A percentile compares a stretch with the other conserved stretches of the same genome.
phyloP scores from a whole-genome alignment of 2,329 filamentous ascomycete species.

The Sporothrix brunneoviolacea region DNA sequence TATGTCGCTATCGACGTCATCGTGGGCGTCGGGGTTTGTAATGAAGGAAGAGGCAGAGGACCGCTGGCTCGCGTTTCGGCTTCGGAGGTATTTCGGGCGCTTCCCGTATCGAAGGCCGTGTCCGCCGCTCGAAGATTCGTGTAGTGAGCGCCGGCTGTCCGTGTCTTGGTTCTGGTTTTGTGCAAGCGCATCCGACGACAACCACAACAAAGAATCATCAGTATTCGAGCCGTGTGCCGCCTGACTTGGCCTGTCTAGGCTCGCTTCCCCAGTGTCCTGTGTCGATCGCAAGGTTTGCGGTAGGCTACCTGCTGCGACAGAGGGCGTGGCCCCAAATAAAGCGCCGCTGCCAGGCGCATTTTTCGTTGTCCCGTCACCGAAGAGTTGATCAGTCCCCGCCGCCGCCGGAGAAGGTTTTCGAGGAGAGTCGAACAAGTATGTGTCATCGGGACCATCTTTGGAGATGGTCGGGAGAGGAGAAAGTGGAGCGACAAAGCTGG shows the following conservation, averaged over 20 bases:
- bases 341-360: too few relatives aligned
- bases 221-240: too few relatives aligned
- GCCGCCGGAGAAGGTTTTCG: slow-evolving; percentile 23
- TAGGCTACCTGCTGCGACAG: too few relatives aligned
- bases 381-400: too few relatives aligned
- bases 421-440: slow-evolving; percentile 50
- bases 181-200: background rate
- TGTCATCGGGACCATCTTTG: slow-evolving; percentile 48
- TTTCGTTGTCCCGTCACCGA: too few relatives aligned
- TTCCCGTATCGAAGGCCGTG: slow-evolving; percentile 40
- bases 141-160: slow-evolving; percentile 23
- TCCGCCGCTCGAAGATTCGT: too few relatives aligned
- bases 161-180: slow-evolving; percentile 24
- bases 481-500: slow-evolving; percentile 54
- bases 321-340: too few relatives aligned
- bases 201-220: background rate
- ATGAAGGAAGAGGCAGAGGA: slow-evolving; percentile 55
- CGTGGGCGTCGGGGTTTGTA: slow-evolving; percentile 46
- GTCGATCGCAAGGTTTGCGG: background rate
- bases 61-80: slow-evolving; percentile 49
- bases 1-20: slow-evolving; percentile 64
- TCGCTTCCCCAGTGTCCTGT: too few relatives aligned
- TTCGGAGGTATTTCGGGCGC: slow-evolving; percentile 52
- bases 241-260: too few relatives aligned
- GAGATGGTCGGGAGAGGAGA: slow-evolving; percentile 48